These are phyloP conservation scores for Setaria italica DNA, from an alignment of 202 grass and related monocot genomes.

Conservation along the genomic window DNA sequence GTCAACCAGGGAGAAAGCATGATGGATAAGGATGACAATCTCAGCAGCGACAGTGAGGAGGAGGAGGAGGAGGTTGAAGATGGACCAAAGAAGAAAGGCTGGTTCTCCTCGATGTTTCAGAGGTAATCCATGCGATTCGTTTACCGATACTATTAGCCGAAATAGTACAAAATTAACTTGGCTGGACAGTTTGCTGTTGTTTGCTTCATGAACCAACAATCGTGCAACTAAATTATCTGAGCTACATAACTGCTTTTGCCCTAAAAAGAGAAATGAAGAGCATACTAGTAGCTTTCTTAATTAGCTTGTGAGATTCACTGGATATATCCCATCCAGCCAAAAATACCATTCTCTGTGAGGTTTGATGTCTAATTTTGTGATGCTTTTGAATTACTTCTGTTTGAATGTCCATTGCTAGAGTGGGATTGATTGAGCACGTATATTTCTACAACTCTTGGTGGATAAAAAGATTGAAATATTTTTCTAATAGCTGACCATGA, in stretches of 20 bases:
- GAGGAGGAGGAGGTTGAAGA: slow-evolving; percentile 65
- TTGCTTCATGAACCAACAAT: background rate
- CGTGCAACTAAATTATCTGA: background rate
- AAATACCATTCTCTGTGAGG: too few relatives aligned
- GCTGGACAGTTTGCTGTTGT: too few relatives aligned
- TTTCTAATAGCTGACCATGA: background rate
- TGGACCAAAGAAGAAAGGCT: slow-evolving; percentile 79
- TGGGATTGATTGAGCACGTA: too few relatives aligned
- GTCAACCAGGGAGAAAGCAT: slow-evolving; percentile 72
- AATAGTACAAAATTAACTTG: too few relatives aligned
- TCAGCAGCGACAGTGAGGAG: slow-evolving; percentile 79
- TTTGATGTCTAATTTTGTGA: background rate
- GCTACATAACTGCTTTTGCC: background rate
- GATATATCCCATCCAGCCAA: too few relatives aligned
- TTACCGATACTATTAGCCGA: too few relatives aligned
- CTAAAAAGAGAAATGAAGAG: too few relatives aligned
- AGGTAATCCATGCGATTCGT: slow-evolving; percentile 54
- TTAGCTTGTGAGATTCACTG: too few relatives aligned
- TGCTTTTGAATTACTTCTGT: background rate
- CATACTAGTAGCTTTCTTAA: too few relatives aligned
- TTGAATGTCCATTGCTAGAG: background rate
- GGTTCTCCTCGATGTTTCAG: slow-evolving; percentile 90
- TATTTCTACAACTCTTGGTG: background rate
- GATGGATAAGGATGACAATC: slow-evolving; percentile 86
- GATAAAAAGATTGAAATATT: background rate